Base-by-base conservation (phyloP, 2,329 filamentous ascomycete species). In the Pseudogymnoascus sp. region DNA sequence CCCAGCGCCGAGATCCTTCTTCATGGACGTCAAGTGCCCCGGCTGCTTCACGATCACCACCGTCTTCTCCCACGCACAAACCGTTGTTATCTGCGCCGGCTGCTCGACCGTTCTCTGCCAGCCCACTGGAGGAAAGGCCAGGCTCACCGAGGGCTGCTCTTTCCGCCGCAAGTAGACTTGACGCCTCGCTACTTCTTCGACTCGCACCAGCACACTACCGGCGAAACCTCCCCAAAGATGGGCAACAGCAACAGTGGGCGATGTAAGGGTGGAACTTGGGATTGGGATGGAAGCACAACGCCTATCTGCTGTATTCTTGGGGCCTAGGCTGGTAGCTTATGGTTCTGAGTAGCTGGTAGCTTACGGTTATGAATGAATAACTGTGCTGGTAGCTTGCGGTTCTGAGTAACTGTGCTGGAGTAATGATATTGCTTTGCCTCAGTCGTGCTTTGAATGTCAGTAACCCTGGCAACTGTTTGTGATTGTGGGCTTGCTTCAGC, bases 1-100 rank as follows among this genome's bases (percentile, higher is more conserved):
- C 78, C 95, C 95, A 76, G 89, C 86, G 72, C 95, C 95, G 76
- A 91, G 95, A 80, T 97, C 93, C 73, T 99, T 97, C 90, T 99
- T 99, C 91, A 99, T 99, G 95, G 95, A 99, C 80, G 95, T 99
- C 86, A 99, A 99, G 90, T 99, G 95, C 90, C 95, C 95, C 79
- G 95, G 95, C 77, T 99, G 95, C 91, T 99, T 97, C 89, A 97
- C 93, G 81, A 99, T 99, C 87, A 99, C 95, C 81, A 99, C 95
- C 80, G 95, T 99, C 82, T 99, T 97, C 91, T 97, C 93, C 70
- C 95, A 99, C 87, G 95, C 95, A 81, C 95, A 99, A 87, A 99
- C 95, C 79, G 95, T 99, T 80, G 95, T 99, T 81, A 96, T 97
- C 86, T 99, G 95, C 89, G 92, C 92, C 78, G 95, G 95, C 76